These are phyloP conservation scores for Coffea humblotiana DNA, from an alignment of 305 asterid species.

Conservation along the genomic window DNA sequence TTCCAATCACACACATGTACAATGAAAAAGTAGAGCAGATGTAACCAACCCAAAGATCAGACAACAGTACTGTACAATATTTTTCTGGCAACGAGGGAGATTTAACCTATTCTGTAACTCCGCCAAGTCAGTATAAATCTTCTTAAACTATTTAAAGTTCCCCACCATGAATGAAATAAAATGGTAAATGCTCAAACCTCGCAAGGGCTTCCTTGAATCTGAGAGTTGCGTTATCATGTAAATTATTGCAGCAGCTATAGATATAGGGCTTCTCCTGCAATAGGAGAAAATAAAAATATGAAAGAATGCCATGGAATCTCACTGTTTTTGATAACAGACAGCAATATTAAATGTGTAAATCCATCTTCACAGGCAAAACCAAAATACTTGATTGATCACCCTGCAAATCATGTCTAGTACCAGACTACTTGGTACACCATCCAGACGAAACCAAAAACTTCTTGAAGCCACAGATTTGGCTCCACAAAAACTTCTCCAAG, in stretches of 20 bases:
- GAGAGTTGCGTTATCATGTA: conserved; percentile 76
- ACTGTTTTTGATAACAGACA: not conserved
- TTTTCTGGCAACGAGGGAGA: not conserved
- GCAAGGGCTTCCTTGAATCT: conserved; percentile 66
- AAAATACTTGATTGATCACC: not conserved
- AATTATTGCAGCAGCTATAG: conserved; percentile 82
- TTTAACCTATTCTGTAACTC: not conserved
- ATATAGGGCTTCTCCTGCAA: conserved; percentile 79
- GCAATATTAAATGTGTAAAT: not conserved
- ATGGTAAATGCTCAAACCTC: conserved; percentile 51
- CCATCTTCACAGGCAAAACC: not conserved
- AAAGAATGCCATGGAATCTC: not conserved
- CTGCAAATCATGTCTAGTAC: not conserved
- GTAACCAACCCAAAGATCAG: not conserved
- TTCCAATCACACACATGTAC: not conserved
- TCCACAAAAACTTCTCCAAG: not conserved
- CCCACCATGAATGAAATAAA: not conserved
- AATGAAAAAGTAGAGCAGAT: not conserved
- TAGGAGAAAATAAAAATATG: not conserved
- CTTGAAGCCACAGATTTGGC: not conserved
- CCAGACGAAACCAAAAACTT: not conserved
- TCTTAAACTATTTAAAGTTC: not conserved
- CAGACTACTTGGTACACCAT: not conserved
- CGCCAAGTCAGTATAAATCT: not conserved
- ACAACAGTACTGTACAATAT: not conserved